Conservation (phyloP, 2,329 filamentous ascomycete species). For the Pseudogymnoascus sp. region DNA sequence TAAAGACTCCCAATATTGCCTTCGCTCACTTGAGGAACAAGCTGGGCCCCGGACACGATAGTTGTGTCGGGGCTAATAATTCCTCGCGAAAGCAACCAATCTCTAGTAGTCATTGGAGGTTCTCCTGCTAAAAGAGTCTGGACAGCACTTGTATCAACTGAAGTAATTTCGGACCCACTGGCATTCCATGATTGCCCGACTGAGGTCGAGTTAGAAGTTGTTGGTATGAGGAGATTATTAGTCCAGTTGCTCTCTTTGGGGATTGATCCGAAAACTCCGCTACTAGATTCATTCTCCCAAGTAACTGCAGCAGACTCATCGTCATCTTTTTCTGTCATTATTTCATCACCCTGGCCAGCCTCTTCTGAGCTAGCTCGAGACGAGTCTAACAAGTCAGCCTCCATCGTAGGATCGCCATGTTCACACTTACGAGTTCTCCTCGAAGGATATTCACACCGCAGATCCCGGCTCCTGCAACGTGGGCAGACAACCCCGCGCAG, state of each 20-base stretch:
- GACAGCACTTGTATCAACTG: background rate
- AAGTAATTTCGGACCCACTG: background rate
- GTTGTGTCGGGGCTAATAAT: slow-evolving; percentile 5
- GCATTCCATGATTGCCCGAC: slow-evolving; percentile 8
- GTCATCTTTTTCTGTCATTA: slow-evolving; percentile 1
- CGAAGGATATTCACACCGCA: slow-evolving; percentile 8
- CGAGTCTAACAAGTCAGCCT: slow-evolving; percentile 6
- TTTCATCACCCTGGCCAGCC: background rate
- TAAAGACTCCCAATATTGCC: slow-evolving; percentile 10
- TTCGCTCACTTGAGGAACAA: slow-evolving; percentile 10
- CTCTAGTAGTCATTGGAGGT: background rate
- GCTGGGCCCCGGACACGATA: slow-evolving; percentile 4
- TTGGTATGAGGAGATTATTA: background rate
- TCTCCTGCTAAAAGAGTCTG: background rate
- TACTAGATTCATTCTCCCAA: slow-evolving; percentile 5
- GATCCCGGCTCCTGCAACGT: slow-evolving; percentile 8
- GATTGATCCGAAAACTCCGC: background rate
- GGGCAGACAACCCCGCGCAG: slow-evolving; percentile 4
- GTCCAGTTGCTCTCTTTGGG: slow-evolving; percentile 4
- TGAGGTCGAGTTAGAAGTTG: background rate
- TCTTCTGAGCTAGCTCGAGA: slow-evolving; percentile 6
- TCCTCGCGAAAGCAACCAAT: background rate
- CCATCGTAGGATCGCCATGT: background rate
- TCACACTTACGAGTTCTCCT: slow-evolving; percentile 8
- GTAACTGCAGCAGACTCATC: background rate